Conservation (phyloP, 768 basidiomycete species). For the Stropharia rugosoannulata region DNA sequence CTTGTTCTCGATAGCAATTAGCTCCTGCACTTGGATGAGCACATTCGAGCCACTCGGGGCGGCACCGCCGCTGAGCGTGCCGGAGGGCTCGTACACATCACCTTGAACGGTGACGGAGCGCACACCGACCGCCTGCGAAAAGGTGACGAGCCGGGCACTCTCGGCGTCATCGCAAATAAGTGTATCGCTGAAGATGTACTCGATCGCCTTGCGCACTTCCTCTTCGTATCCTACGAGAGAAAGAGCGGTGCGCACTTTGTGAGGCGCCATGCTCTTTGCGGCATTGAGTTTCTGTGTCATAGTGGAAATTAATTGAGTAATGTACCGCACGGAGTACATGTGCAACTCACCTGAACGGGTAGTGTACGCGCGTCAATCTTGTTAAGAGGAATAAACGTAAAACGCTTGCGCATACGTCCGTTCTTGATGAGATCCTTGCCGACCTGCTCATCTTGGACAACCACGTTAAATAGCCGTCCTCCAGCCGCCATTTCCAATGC, state of each 20-base stretch:
- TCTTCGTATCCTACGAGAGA: slow-evolving; percentile 81
- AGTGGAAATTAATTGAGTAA: neutral
- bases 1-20: slow-evolving; percentile 65
- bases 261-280: slow-evolving; percentile 70
- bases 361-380: slow-evolving; percentile 73
- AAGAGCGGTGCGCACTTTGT: slow-evolving; percentile 85
- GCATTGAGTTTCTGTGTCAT: slow-evolving; percentile 67
- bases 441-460: slow-evolving; percentile 88
- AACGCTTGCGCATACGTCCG: slow-evolving; percentile 74
- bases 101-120: slow-evolving; percentile 92
- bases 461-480: slow-evolving; percentile 87
- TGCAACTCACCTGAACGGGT: slow-evolving; percentile 36
- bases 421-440: slow-evolving; percentile 84
- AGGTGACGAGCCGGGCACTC: slow-evolving; percentile 86
- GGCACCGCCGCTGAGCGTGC: slow-evolving; percentile 89
- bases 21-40: slow-evolving; percentile 81
- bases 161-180: slow-evolving; percentile 89
- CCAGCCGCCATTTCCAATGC: slow-evolving; percentile 94
- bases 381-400: slow-evolving; percentile 92
- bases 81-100: slow-evolving; percentile 95
- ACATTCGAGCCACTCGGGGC: slow-evolving; percentile 75
- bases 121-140: slow-evolving; percentile 62
- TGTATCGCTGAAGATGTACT: slow-evolving; percentile 91
- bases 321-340: neutral
- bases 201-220: slow-evolving; percentile 86